These are phyloP conservation scores for Plantago ovata DNA, from an alignment of 257 asterid species.

Conservation along the genomic window DNA sequence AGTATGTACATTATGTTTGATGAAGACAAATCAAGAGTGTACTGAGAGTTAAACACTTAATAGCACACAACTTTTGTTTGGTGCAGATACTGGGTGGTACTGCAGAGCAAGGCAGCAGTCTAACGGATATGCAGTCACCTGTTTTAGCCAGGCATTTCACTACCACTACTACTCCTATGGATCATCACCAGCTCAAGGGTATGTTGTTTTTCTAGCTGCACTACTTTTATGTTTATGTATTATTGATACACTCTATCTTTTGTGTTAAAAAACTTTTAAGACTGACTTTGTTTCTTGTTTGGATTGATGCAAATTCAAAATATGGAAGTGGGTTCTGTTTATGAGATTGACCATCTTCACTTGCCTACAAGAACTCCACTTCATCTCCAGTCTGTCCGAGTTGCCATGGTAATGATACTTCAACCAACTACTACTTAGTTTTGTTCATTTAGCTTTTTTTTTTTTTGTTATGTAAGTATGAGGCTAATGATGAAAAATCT, in stretches of 20 bases:
- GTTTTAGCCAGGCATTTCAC: conserved; percentile 21
- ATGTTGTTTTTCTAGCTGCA: neutral
- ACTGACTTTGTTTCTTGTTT: conserved; percentile 15
- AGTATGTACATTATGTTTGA: neutral
- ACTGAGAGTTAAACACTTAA: conserved; percentile 7
- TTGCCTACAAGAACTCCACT: conserved; percentile 68
- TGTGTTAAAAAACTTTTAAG: neutral
- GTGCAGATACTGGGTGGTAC: conserved; percentile 29
- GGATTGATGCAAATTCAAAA: conserved; percentile 7
- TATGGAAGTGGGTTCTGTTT: conserved; percentile 52
- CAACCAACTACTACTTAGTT: too few species aligned
- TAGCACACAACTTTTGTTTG: too few species aligned
- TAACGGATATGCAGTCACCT: conserved; percentile 13
- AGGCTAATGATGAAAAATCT: too few species aligned
- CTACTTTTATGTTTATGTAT: neutral
- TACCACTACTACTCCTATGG: conserved; percentile 25
- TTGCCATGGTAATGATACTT: conserved; percentile 60
- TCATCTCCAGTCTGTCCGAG: conserved; percentile 69
- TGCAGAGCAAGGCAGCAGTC: conserved; percentile 27
- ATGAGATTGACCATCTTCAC: conserved; percentile 66
- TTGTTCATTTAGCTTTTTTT: too few species aligned
- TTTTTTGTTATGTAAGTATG: too few species aligned
- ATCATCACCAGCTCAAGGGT: conserved; percentile 28
- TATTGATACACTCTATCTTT: neutral
- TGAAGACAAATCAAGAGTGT: conserved; percentile 15